Conservation (phyloP, 306 rosid species). For the Quercus gilva region DNA sequence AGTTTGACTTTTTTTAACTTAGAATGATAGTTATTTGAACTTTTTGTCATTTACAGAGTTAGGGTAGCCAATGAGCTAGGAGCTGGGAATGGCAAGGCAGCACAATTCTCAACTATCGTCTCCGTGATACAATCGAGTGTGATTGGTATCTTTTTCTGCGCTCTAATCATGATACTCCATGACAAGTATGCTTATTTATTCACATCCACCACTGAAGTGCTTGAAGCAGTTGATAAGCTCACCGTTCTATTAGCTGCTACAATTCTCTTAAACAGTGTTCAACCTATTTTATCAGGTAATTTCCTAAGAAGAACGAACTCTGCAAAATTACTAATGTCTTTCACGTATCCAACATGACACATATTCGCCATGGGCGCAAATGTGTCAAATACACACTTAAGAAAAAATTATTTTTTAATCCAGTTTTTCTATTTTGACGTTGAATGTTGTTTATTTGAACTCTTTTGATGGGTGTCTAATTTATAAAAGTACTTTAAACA, state of each 20-base stretch:
- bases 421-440: too few species aligned
- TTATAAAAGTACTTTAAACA: too few species aligned
- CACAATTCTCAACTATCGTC: slow-evolving; percentile 52
- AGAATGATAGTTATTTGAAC: too few species aligned
- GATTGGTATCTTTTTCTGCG: slow-evolving; percentile 46
- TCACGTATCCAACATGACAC: too few species aligned
- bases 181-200: slow-evolving; percentile 49
- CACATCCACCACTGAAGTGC: slow-evolving; percentile 44
- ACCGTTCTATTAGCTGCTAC: slow-evolving; percentile 49
- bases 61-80: slow-evolving; percentile 78
- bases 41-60: slow-evolving; percentile 34
- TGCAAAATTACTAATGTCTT: too few species aligned
- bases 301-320: too few species aligned
- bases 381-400: too few species aligned
- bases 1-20: too few species aligned
- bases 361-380: too few species aligned
- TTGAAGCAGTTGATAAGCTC: slow-evolving; percentile 43
- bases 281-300: slow-evolving; percentile 68
- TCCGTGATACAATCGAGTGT: slow-evolving; percentile 46
- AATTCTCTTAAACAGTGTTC: slow-evolving; percentile 66
- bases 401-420: too few species aligned
- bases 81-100: slow-evolving; percentile 66
- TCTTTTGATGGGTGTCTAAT: too few species aligned
- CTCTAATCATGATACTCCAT: slow-evolving; percentile 33
- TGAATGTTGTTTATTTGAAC: too few species aligned